Conservation (phyloP, 2,329 filamentous ascomycete genomes). For the Coleophoma eucalyptorum region DNA sequence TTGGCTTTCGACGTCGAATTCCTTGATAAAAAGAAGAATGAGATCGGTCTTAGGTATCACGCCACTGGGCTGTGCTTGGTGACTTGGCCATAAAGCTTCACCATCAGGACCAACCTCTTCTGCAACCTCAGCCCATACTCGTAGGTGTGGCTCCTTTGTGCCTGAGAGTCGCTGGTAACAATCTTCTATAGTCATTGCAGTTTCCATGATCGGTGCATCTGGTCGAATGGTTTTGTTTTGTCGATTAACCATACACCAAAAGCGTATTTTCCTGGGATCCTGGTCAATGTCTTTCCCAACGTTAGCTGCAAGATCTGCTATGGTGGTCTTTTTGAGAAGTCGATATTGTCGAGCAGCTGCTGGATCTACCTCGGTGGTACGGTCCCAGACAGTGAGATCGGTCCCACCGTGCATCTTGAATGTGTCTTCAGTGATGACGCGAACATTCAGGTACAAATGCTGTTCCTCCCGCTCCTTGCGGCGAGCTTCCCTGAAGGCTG, state of each 20-base stretch:
- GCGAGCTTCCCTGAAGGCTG: slow-evolving; percentile 67
- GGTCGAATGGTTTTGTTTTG: slow-evolving; percentile 96
- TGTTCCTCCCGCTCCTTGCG: slow-evolving; percentile 90
- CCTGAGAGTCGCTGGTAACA: slow-evolving; percentile 61
- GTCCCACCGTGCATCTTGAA: slow-evolving; percentile 81
- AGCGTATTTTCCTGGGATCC: slow-evolving; percentile 67
- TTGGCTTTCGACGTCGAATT: slow-evolving; percentile 79
- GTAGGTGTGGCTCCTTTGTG: slow-evolving; percentile 65
- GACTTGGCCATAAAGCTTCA: slow-evolving; percentile 67
- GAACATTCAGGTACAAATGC: slow-evolving; percentile 84
- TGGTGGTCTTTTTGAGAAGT: slow-evolving; percentile 68
- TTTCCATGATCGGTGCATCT: slow-evolving; percentile 79
- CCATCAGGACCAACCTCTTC: slow-evolving; percentile 65
- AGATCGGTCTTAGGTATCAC: slow-evolving; percentile 54
- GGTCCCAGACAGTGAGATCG: slow-evolving; percentile 71
- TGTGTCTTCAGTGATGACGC: slow-evolving; percentile 76
- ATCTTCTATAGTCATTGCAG: slow-evolving; percentile 75
- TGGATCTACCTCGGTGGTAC: slow-evolving; percentile 49
- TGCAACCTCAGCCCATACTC: slow-evolving; percentile 82
- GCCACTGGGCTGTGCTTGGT: slow-evolving; percentile 52
- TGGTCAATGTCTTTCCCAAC: slow-evolving; percentile 68
- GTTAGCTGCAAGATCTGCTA: slow-evolving; percentile 68
- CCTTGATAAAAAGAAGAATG: slow-evolving; percentile 87
- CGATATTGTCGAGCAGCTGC: slow-evolving; percentile 71
- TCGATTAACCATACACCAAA: slow-evolving; percentile 98